Evolutionary conservation across 495 filamentous ascomycete species (phyloP), one percentile per base, ranked within the genome.

Genomic region (Astrocystis sublimbata): DNA sequence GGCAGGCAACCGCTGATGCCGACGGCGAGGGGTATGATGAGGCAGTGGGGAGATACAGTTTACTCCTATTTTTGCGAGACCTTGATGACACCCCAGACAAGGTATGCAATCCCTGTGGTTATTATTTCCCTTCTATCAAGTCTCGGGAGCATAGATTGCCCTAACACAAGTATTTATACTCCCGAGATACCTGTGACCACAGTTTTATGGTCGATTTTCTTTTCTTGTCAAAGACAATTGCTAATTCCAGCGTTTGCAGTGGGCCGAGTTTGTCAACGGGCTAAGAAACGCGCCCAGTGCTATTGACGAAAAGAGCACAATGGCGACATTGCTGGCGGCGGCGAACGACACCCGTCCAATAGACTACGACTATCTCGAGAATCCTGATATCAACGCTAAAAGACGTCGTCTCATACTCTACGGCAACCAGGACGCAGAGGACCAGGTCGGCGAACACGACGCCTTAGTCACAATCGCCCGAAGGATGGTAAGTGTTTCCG

Each of bases 11-110:
- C 6, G 3, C 5, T 3, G 24, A 8, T 26, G 15, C 3, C 21
- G 26, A 35, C 6, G 43, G 10, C 3, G 3, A n/a, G n/a, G 42
- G 41, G 9, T 2, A 30, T 15, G 15, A 49, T 2, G 2, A 4
- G 7, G 46, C 23, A n/a, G 12, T 9, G 1, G 6, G 17, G 1
- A 60, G 6, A 10, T 60, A 21, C 36, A 40, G 31, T 21, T 36
- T 60, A 12, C 46, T 60, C 8, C n/a, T 60, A 1, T 51, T 51
- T 47, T 26, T 60, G 0, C 58, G 58, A 2, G 46, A 60, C 26
- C 36, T 59, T 4, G 23, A 41, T 4, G 12, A 3, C 10, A 41
- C 10, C 21, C 21, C 6, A n/a, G n/a, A 6, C 15, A n/a, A 4
- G n/a, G n/a, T n/a, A n/a, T n/a, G n/a, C n/a, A n/a, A n/a, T n/a